phyloP scores from a whole-genome alignment of 805 yeast genomes.

The Cyberlindnera petersonii region DNA sequence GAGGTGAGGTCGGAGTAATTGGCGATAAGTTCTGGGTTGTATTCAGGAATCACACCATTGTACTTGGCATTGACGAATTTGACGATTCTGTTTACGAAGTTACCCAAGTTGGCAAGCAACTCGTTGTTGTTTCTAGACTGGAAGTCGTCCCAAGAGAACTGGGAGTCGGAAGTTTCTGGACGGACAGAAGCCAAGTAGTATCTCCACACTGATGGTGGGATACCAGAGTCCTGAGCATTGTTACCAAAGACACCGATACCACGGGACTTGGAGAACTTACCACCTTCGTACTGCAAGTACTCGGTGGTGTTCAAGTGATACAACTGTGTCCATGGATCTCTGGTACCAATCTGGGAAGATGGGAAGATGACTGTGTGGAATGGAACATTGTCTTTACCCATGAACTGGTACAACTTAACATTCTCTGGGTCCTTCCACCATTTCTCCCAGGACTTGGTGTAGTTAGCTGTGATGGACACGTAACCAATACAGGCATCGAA shows the following conservation, averaged over 20 bases:
- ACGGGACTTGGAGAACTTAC: constrained; percentile 97
- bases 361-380: constrained; percentile 99
- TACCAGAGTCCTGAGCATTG: constrained; percentile 90
- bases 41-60: constrained; percentile 83
- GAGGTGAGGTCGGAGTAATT: constrained; percentile 41
- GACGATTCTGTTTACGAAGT: constrained; percentile 89
- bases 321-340: constrained; percentile 84
- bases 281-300: constrained; percentile 95
- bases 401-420: constrained; percentile 88
- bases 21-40: constrained; percentile 43
- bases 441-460: constrained; percentile 70
- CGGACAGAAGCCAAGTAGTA: constrained; percentile 88
- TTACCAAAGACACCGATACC: constrained; percentile 98
- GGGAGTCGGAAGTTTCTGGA: constrained; percentile 95
- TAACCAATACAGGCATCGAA: constrained; percentile 98
- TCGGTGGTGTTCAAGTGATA: constrained; percentile 93
- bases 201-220: constrained; percentile 95
- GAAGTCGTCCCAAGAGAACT: constrained; percentile 96
- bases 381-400: constrained; percentile 99
- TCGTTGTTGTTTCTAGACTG: constrained; percentile 92
- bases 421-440: constrained; percentile 97
- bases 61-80: constrained; percentile 89
- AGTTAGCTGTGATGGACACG: constrained; percentile 92
- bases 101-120: constrained; percentile 92
- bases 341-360: constrained; percentile 83